Base-by-base conservation (phyloP, 1,284 basidiomycete genomes). In the Cutaneotrichosporon cyanovorans region DNA sequence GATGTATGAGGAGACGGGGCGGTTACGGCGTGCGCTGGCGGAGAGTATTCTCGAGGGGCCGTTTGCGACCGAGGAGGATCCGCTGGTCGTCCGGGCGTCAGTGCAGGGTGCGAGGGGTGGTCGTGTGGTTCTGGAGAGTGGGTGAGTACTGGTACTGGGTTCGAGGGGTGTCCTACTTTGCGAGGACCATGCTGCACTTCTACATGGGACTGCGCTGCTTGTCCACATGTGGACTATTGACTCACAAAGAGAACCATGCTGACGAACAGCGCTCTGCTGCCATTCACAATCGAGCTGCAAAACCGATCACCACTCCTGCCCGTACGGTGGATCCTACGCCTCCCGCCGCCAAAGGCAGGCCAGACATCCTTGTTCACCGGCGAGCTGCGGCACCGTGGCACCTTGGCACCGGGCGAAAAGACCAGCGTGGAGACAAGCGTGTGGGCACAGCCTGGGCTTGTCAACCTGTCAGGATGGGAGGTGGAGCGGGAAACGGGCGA, bases 1-100 rank as follows among this genome's bases (percentile, higher is more conserved):
- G 50, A 86, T 93, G 79, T 95, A 89, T 64, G 86, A 86, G 16
- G 88, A 93, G 73, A 91, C 87, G 5, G 80, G 79, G 47, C 75
- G 83, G 41, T 80, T 89, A 66, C 80, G 81, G 59, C 69, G 71
- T 53, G 78, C 80, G 37, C 72, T 92, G 23, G 63, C 89, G 38
- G 74, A 79, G 25, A 78, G 80, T 5, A 77, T 93, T 22, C 73
- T 78, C 38, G 69, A 74, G 4, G 84, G 83, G 52, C 81, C 84
- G 61, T 85, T 87, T 80, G 89, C 88, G 53, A 61, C 64, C 25
- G 85, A 88, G 46, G 72, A 83, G 76, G 79, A 89, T 61, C 88
- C 90, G 4, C 48, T 85, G 0, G 55, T 78, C 11, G 58, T 64
- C 9, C 52, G 57, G 19, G 51, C 61, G 6, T 32, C 33, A 9